phyloP scores from a whole-genome alignment of 495 filamentous ascomycete species.

The Aspergillus nidulans region DNA sequence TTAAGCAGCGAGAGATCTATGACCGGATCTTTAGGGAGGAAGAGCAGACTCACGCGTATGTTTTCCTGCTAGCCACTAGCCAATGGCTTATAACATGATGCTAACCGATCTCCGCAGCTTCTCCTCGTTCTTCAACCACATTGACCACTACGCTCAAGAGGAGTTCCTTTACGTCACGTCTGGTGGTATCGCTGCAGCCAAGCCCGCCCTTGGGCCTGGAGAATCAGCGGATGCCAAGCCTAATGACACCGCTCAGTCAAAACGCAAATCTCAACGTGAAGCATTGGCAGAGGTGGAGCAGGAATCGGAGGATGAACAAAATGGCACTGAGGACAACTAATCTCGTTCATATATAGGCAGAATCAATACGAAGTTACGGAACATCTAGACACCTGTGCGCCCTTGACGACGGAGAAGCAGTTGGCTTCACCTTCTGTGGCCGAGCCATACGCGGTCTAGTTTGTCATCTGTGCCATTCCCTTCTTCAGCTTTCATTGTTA shows the following conservation, averaged over 20 bases:
- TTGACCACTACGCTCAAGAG: constrained; percentile 68
- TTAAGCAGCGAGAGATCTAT: constrained; percentile 94
- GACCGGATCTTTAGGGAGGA: constrained; percentile 85
- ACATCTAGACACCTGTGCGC: too few relatives aligned
- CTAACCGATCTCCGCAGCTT: constrained; percentile 48
- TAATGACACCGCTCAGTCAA: neutral
- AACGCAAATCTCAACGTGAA: constrained; percentile 23
- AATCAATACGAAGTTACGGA: neutral
- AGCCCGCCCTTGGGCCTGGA: constrained; percentile 17
- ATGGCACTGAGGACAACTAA: constrained; percentile 7
- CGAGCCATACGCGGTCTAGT: too few relatives aligned
- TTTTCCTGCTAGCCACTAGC: constrained; percentile 11
- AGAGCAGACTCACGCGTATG: constrained; percentile 70
- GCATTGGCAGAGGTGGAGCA: constrained; percentile 32
- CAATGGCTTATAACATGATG: neutral
- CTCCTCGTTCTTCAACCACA: constrained; percentile 75
- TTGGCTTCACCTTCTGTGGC: too few relatives aligned
- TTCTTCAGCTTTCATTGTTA: too few relatives aligned
- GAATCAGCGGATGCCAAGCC: neutral
- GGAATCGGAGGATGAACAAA: constrained; percentile 27
- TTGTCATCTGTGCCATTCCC: too few relatives aligned
- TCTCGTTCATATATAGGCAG: neutral
- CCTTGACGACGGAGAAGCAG: too few relatives aligned
- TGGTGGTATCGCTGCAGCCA: constrained; percentile 54
- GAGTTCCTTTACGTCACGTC: constrained; percentile 76